Conservation (phyloP, 805 yeast species). For the Lipomyces sp. region DNA sequence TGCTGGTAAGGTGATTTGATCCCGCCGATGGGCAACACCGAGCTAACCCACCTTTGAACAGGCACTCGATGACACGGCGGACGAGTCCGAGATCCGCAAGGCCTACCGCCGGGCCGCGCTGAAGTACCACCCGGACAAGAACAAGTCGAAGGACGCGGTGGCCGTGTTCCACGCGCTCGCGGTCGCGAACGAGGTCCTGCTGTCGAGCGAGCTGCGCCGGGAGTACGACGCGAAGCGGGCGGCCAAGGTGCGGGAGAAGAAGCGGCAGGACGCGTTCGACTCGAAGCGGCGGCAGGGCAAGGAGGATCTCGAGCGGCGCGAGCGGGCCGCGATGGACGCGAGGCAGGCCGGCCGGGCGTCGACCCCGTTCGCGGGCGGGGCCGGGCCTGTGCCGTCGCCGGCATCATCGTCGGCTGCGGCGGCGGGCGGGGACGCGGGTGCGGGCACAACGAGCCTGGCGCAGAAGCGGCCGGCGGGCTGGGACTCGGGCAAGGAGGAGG, state of each 20-base stretch:
- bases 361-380: not conserved
- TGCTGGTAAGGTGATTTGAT: slow-evolving; percentile 14
- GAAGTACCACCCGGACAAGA: slow-evolving; percentile 86
- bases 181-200: slow-evolving; percentile 88
- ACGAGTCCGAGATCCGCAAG: slow-evolving; percentile 67
- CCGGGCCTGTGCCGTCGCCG: not conserved
- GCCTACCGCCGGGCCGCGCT: slow-evolving; percentile 86
- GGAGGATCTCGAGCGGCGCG: slow-evolving; percentile 25
- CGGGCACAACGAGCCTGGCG: not conserved
- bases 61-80: slow-evolving; percentile 64
- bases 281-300: slow-evolving; percentile 13
- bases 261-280: slow-evolving; percentile 23
- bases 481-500: slow-evolving; percentile 12
- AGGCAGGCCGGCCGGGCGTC: not conserved
- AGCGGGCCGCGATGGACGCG: slow-evolving; percentile 9
- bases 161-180: slow-evolving; percentile 94
- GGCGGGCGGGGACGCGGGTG: not conserved
- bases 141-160: slow-evolving; percentile 63
- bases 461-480: slow-evolving; percentile 5
- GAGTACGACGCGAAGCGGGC: slow-evolving; percentile 56
- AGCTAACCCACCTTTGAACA: not conserved
- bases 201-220: slow-evolving; percentile 74
- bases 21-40: not conserved
- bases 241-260: slow-evolving; percentile 11
- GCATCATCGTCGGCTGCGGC: not conserved